Conservation (phyloP, 108 stramenopile species). For the Cyclotella choctawhatcheeana region DNA sequence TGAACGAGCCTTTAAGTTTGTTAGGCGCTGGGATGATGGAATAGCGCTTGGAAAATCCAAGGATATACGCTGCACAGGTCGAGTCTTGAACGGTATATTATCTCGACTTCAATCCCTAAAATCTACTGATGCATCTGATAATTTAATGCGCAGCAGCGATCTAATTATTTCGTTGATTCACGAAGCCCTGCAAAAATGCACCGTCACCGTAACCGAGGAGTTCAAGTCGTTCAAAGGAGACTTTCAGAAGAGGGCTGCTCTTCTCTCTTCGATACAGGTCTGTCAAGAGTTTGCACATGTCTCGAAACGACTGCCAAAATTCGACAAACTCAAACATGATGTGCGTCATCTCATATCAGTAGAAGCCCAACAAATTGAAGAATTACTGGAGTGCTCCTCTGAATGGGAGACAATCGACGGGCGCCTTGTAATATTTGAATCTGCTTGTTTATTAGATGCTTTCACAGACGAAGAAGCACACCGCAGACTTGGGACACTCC, state of each 20-base stretch:
- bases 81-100: slow-evolving; percentile 20
- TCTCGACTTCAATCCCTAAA: slow-evolving; percentile 12
- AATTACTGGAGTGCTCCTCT: slow-evolving; percentile 40
- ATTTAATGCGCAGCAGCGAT: not conserved
- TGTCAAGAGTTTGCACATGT: slow-evolving; percentile 8
- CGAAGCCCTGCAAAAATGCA: slow-evolving; percentile 8
- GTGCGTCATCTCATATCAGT: slow-evolving; percentile 33
- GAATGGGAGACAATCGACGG: slow-evolving; percentile 56
- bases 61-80: slow-evolving; percentile 5
- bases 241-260: slow-evolving; percentile 10
- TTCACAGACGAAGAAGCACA: slow-evolving; percentile 39
- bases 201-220: not conserved
- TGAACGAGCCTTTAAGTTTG: not conserved
- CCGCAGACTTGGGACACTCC: slow-evolving; percentile 33
- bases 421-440: slow-evolving; percentile 30
- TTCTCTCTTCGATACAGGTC: slow-evolving; percentile 14
- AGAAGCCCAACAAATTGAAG: slow-evolving; percentile 42
- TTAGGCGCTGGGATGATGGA: slow-evolving; percentile 2
- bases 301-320: slow-evolving; percentile 13
- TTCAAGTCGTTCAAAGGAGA: slow-evolving; percentile 21
- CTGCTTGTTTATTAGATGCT: slow-evolving; percentile 43
- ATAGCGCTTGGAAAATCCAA: not conserved
- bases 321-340: slow-evolving; percentile 14
- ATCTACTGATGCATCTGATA: slow-evolving; percentile 18
- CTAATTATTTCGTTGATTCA: not conserved